phyloP scores from a whole-genome alignment of 2,329 filamentous ascomycete genomes.

The Zymoseptoria pseudotritici region DNA sequence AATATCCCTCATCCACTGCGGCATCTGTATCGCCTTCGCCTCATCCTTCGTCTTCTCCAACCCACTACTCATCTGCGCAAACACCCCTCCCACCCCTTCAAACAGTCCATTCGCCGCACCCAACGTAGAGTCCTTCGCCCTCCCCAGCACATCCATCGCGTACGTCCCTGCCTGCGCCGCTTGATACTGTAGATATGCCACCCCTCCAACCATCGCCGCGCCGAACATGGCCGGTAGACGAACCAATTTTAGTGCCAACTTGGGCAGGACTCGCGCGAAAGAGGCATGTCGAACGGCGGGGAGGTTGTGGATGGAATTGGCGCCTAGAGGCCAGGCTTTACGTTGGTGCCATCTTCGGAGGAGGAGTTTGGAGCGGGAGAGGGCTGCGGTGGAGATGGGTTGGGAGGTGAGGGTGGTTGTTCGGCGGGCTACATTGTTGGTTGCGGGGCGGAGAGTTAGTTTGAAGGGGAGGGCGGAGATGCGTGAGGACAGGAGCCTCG shows the following conservation, averaged over 20 bases:
- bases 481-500: conserved; percentile 66
- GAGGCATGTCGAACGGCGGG: conserved; percentile 57
- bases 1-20: conserved; percentile 70
- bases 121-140: conserved; percentile 63
- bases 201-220: conserved; percentile 73
- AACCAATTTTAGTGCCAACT: conserved; percentile 81
- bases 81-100: conserved; percentile 64
- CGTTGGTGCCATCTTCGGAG: conserved; percentile 30
- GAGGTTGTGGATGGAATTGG: conserved; percentile 76
- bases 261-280: conserved; percentile 65
- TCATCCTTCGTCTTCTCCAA: conserved; percentile 77
- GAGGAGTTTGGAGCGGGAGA: conserved; percentile 13
- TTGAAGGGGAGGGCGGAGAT: conserved; percentile 60
- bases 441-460: conserved; percentile 40
- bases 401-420: conserved; percentile 3
- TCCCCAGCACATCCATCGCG: conserved; percentile 66
- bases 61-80: conserved; percentile 68
- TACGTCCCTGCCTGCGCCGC: conserved; percentile 74
- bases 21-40: conserved; percentile 42
- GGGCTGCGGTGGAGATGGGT: conserved; percentile 21
- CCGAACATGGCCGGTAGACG: conserved; percentile 88
- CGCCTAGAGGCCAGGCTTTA: conserved; percentile 67
- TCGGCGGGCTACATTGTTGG: conserved; percentile 23
- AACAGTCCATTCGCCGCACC: conserved; percentile 63
- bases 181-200: conserved; percentile 95